Evolutionary conservation across 768 basidiomycete genomes (phyloP), one percentile per base, ranked within the genome.

Genomic region (Trametes sanguinea): DNA sequence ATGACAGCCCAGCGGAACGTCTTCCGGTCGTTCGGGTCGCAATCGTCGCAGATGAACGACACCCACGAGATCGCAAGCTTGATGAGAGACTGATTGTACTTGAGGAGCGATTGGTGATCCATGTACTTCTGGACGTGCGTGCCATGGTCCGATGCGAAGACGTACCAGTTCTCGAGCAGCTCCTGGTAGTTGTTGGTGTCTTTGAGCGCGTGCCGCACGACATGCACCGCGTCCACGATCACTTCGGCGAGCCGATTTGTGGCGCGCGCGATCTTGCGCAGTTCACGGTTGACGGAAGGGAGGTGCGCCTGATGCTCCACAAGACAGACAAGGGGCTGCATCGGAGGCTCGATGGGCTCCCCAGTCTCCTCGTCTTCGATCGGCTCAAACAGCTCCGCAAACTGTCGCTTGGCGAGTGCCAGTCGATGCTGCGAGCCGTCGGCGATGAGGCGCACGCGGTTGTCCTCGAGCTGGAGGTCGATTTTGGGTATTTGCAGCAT

Each of bases 1-100:
- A 89, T 92, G 55, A 99, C 95, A 7, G 97, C 95, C 95, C 95
- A 98, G 72, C 92, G 90, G 82, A 99, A 99, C 0, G 94, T 98
- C 73, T 89, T 91, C 60, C 94, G 85, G 73, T 98, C 95, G 37
- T 92, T 90, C 7, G 95, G 94, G 68, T 97, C 92, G 76, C 97
- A 99, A 68, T 95, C 93, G 71, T 98, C 95, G 76, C 94, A 97
- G 65, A 98, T 96, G 80, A 99, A 98, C 46, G 94, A 89, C 37
- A 98, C 93, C 96, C 96, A 99, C 11, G 92, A 90, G 68, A 98
- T 98, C 9, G 95, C 94, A 54, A 98, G 83, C 62, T 87, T 89
- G 74, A 95, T 89, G 37, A 98, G 80, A 3, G 90, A 81, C 6
- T 89, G 85, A 70, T 91, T 90, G 76, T 97, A 96, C 66, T 89